Conservation (phyloP, 2,329 filamentous ascomycete species). For the Epichloe hybrida region DNA sequence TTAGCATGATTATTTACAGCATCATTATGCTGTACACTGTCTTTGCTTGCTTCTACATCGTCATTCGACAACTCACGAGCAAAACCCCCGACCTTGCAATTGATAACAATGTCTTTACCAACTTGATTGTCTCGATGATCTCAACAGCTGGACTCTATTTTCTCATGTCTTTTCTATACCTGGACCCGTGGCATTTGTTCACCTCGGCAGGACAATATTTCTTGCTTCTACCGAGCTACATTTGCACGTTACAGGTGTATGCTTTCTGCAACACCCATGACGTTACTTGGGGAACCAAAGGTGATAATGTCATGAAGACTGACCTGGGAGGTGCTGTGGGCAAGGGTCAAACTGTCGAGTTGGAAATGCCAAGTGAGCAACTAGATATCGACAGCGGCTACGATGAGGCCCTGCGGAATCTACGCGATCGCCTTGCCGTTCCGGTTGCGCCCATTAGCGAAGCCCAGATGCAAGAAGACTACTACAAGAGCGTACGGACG, state of each 20-base stretch:
- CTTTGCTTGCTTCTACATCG: constrained; percentile 80
- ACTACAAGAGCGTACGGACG: constrained; percentile 91
- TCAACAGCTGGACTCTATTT: constrained; percentile 92
- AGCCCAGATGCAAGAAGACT: constrained; percentile 86
- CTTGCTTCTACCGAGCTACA: constrained; percentile 78
- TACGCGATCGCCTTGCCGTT: constrained; percentile 85
- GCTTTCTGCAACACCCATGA: constrained; percentile 99
- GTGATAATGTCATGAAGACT: constrained; percentile 87
- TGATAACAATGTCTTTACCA: constrained; percentile 85
- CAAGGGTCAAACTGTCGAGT: constrained; percentile 69
- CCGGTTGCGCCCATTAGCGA: constrained; percentile 48
- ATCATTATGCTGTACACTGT: constrained; percentile 94
- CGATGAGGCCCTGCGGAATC: constrained; percentile 90
- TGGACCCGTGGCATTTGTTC: constrained; percentile 99
- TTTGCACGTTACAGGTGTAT: constrained; percentile 95
- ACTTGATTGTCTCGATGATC: constrained; percentile 78
- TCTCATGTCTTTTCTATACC: constrained; percentile 87
- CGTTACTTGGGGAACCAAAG: constrained; percentile 95
- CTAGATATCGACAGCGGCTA: constrained; percentile 97
- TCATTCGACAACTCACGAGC: constrained; percentile 61
- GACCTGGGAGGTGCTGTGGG: constrained; percentile 79
- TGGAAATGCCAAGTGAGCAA: constrained; percentile 97
- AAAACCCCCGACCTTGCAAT: constrained; percentile 37
- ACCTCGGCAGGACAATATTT: constrained; percentile 89
- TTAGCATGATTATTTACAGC: constrained; percentile 77